Percentiles rank a stretch among this genome's conserved stretches.
These are phyloP conservation scores for Aspergillus heteromorphus DNA, from an alignment of 495 filamentous ascomycete genomes.

Conservation along the genomic window DNA sequence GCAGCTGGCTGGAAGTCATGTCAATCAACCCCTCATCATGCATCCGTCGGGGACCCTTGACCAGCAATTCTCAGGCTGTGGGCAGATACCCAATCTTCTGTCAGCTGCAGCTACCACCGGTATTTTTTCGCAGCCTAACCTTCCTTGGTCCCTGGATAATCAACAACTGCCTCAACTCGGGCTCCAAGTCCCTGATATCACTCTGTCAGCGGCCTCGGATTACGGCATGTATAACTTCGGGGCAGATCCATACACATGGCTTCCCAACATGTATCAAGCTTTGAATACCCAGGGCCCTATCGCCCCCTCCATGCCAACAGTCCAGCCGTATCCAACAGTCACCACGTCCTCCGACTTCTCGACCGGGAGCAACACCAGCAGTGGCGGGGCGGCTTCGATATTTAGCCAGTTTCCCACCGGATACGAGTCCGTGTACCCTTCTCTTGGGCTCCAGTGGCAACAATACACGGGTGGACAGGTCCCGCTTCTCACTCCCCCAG, in stretches of 20 bases:
- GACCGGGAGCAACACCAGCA: slow-evolving; percentile 4
- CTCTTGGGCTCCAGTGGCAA: slow-evolving; percentile 10
- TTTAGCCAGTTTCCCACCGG: slow-evolving; percentile 11
- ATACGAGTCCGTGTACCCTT: slow-evolving; percentile 5
- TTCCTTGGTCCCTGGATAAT: neutral
- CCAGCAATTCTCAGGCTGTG: neutral
- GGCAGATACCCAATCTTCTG: neutral
- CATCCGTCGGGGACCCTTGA: neutral
- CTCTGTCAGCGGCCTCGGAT: slow-evolving; percentile 3
- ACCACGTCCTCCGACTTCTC: slow-evolving; percentile 6
- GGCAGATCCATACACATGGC: slow-evolving; percentile 7
- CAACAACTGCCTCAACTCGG: slow-evolving; percentile 4
- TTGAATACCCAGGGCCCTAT: slow-evolving; percentile 5
- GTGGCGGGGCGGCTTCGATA: neutral
- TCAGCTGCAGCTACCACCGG: neutral
- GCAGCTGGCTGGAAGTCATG: slow-evolving; percentile 1
- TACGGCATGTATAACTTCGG: neutral
- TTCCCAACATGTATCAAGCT: slow-evolving; percentile 10
- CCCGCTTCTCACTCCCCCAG: slow-evolving; percentile 4
- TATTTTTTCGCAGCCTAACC: neutral
- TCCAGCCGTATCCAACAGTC: slow-evolving; percentile 6
- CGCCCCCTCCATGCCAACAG: slow-evolving; percentile 1
- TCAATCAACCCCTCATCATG: neutral
- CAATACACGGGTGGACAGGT: neutral
- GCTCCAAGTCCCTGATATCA: neutral